phyloP scores from a whole-genome alignment of 2,329 filamentous ascomycete species.

The Fusarium tjaetaba region DNA sequence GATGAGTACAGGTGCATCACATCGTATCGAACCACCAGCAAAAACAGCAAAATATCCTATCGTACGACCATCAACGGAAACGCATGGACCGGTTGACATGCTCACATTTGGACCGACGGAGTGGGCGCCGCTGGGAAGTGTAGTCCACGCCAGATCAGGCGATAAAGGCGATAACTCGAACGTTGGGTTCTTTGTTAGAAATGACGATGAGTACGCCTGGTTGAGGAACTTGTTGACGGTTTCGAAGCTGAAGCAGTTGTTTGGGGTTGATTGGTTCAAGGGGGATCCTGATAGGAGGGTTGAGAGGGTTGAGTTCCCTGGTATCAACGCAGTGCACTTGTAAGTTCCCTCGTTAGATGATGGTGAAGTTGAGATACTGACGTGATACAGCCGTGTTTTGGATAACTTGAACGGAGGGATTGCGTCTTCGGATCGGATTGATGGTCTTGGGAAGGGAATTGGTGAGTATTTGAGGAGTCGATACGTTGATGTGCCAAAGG shows the following conservation, averaged over 20 bases:
- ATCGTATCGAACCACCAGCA: conserved; percentile 33
- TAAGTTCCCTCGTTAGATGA: not conserved
- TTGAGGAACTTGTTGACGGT: conserved; percentile 54
- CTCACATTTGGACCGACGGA: conserved; percentile 42
- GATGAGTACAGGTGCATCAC: conserved; percentile 31
- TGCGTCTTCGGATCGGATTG: conserved; percentile 54
- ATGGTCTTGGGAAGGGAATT: conserved; percentile 58
- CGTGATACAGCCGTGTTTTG: conserved; percentile 45
- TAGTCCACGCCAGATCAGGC: conserved; percentile 47
- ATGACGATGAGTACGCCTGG: conserved; percentile 58
- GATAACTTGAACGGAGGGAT: conserved; percentile 58
- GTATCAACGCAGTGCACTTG: conserved; percentile 45
- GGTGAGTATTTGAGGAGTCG: conserved; percentile 57
- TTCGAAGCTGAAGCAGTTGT: conserved; percentile 49
- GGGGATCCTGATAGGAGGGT: conserved; percentile 46
- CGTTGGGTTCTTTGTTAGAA: conserved; percentile 57
- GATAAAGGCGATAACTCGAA: conserved; percentile 59
- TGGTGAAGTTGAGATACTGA: conserved; percentile 2
- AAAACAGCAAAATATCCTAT: conserved; percentile 39
- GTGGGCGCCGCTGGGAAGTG: conserved; percentile 43
- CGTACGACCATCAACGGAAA: conserved; percentile 43
- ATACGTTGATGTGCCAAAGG: conserved; percentile 55
- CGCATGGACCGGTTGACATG: conserved; percentile 38
- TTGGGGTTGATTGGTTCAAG: conserved; percentile 51
- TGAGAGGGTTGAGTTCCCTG: conserved; percentile 58